A percentile compares a stretch with the other conserved stretches of the same genome.
phyloP scores from a whole-genome alignment of 1,139 yeast species.

The Sugiyamaella paludigena region DNA sequence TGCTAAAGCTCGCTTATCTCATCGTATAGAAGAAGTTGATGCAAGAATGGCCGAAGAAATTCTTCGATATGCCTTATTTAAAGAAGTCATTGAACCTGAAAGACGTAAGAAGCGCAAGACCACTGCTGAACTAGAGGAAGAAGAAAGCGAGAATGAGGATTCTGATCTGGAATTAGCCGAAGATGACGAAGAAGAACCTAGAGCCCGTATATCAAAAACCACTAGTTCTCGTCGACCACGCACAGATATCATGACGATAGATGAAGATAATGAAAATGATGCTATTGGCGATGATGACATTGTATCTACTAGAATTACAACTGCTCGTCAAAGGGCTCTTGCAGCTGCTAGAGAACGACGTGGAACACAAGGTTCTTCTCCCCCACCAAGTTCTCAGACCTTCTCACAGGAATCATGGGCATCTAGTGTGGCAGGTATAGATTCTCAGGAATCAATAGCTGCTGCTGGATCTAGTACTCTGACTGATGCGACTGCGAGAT shows the following conservation, averaged over 20 bases:
- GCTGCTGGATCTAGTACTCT: conserved; percentile 16
- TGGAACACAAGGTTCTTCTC: conserved; percentile 6
- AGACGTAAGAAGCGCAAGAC: conserved; percentile 32
- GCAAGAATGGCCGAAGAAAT: conserved; percentile 85
- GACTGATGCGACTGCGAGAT: conserved; percentile 19
- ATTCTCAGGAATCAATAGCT: conserved; percentile 6
- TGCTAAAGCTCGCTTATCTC: conserved; percentile 87
- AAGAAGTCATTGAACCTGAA: conserved; percentile 52
- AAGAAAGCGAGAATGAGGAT: conserved; percentile 28
- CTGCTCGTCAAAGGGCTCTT: conserved; percentile 27
- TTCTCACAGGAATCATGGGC: conserved; percentile 32
- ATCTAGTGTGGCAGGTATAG: conserved; percentile 17
- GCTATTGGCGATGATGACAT: conserved; percentile 19
- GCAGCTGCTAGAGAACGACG: conserved; percentile 15
- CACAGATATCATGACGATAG: conserved; percentile 7
- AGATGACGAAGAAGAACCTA: conserved; percentile 34
- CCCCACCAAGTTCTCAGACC: conserved; percentile 19
- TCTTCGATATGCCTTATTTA: conserved; percentile 80
- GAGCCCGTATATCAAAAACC: conserved; percentile 1
- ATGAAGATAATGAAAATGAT: conserved; percentile 22
- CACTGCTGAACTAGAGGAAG: conserved; percentile 29
- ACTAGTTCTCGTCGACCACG: not conserved
- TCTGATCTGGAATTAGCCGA: conserved; percentile 37
- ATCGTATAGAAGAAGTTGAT: conserved; percentile 69
- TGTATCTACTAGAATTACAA: conserved; percentile 21